Evolutionary conservation across 208 protist genomes (phyloP).

Genomic region (Crithidia acanthocephali): DNA sequence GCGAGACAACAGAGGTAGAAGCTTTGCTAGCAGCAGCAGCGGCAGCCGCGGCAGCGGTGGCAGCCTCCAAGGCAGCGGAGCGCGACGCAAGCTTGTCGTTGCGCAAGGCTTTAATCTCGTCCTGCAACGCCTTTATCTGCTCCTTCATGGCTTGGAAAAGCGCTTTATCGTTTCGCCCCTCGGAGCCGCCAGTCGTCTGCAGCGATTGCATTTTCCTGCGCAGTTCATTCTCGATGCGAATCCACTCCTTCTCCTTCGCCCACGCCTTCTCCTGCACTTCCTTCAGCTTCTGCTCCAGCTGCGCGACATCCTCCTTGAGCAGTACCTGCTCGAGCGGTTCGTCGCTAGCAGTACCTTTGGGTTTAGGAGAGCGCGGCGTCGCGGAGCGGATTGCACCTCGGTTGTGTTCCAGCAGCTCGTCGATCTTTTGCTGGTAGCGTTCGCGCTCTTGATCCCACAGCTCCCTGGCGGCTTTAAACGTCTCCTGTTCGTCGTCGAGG

Average conservation of each 20-base stretch:
- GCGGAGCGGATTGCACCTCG: conserved; percentile 18
- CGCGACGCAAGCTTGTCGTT: conserved; percentile 17
- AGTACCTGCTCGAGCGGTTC: conserved; percentile 56
- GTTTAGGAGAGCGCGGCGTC: not conserved
- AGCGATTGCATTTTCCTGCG: conserved; percentile 40
- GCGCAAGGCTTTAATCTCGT: conserved; percentile 32
- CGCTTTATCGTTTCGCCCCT: conserved; percentile 45
- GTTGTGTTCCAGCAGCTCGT: conserved; percentile 42
- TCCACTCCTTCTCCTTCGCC: conserved; percentile 74
- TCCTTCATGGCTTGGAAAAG: conserved; percentile 67
- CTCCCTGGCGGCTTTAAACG: conserved; percentile 37
- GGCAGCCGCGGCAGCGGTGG: too few species aligned
- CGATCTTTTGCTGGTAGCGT: conserved; percentile 54
- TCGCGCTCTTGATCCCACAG: conserved; percentile 66
- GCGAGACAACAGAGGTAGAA: not conserved
- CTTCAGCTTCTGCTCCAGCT: conserved; percentile 74
- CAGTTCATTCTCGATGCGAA: conserved; percentile 43
- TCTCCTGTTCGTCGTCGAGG: conserved; percentile 48
- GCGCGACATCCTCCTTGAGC: conserved; percentile 71
- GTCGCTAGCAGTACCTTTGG: not conserved
- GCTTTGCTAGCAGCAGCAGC: conserved; percentile 1
- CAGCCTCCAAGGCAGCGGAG: conserved; percentile 4
- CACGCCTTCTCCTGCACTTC: conserved; percentile 54
- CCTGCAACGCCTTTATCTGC: conserved; percentile 47
- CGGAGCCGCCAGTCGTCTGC: conserved; percentile 29